Base-by-base conservation (phyloP, 1,284 basidiomycete genomes). In the Thelephora terrestris region DNA sequence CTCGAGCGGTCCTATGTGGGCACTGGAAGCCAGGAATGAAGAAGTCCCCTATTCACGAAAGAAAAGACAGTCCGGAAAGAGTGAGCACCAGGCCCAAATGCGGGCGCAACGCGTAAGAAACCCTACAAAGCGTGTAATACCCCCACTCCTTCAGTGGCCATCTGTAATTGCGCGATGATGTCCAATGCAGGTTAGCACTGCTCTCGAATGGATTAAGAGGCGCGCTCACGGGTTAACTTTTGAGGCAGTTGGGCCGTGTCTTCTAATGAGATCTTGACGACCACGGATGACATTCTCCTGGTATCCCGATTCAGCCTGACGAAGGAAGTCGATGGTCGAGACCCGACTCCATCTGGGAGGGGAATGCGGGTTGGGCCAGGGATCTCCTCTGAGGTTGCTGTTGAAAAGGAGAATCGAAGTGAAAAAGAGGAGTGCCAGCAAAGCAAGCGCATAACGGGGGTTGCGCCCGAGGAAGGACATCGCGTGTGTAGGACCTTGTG, bases 21-120 rank as follows among this genome's bases (percentile, higher is more conserved):
- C 73, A 75, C 43, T 59, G 64, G 55, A 64, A 76, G 1, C 70
- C 63, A 10, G 74, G 70, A 10, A 70, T 66, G 57, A 73, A 75
- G 57, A 73, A 74, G 54, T 75, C 73, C 73, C 74, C 70, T 74
- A 48, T 9, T 23, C 9, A 21, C 39, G 39, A 21, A 5, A 9
- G 21, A 42, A n/a, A 10, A 40, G 21, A 18, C 2, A 21, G 21
- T 9, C 29, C 7, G 29, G 29, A 32, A 32, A 32, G 12, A 32
- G 29, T 32, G 29, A 32, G 29, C 12, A 14, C 29, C 29, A 12
- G 29, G 3, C 9, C 18, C 39, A 18, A 20, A n/a, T 5, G 20
- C 20, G 18, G n/a, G 21, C 5, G 25, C 21, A 21, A 25, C 18
- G 14, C 12, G 12, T 21, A 21, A 42, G 39, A 23, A n/a, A 42